A percentile compares a stretch with the other conserved stretches of the same genome.
Evolutionary conservation across 2,329 filamentous ascomycete genomes (phyloP).

Genomic region (Rhexocercosporidium sp.): DNA sequence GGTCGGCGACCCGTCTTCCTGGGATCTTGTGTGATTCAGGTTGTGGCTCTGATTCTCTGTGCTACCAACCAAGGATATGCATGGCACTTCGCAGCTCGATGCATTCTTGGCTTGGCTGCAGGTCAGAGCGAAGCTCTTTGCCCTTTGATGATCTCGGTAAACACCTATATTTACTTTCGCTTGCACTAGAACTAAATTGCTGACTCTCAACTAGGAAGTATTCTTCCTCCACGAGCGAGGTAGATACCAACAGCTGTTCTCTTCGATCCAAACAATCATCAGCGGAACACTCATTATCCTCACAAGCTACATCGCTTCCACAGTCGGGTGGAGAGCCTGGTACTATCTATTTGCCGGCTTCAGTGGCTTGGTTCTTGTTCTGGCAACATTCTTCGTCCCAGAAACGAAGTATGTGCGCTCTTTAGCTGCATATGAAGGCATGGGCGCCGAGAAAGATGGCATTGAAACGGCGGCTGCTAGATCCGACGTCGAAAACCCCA

Average conservation of each 20-base stretch:
- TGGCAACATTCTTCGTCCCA: constrained; percentile 9
- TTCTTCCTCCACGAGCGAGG: constrained; percentile 48
- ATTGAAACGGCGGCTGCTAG: not conserved
- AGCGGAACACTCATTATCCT: constrained; percentile 48
- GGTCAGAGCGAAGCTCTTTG: constrained; percentile 45
- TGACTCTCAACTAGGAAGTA: constrained; percentile 47
- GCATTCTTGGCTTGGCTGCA: constrained; percentile 45
- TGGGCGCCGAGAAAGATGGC: not conserved
- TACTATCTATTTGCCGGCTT: constrained; percentile 48
- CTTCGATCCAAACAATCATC: constrained; percentile 45
- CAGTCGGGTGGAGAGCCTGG: constrained; percentile 45
- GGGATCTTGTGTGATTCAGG: constrained; percentile 40
- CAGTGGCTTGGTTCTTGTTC: constrained; percentile 43
- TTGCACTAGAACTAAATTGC: constrained; percentile 34
- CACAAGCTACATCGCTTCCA: constrained; percentile 44
- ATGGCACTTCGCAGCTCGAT: constrained; percentile 46
- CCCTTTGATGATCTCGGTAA: constrained; percentile 26
- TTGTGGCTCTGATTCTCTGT: constrained; percentile 44
- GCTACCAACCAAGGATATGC: constrained; percentile 43
- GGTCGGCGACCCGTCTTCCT: constrained; percentile 47
- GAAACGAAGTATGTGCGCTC: constrained; percentile 18
- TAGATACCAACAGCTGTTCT: constrained; percentile 13
- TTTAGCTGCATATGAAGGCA: constrained; percentile 12
- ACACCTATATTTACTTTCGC: not conserved
- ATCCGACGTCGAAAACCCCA: not conserved